A percentile compares a stretch with the other conserved stretches of the same genome.
Evolutionary conservation across 352 stramenopile genomes (phyloP).

Genomic region (Thalassiosira livingstoniorum): DNA sequence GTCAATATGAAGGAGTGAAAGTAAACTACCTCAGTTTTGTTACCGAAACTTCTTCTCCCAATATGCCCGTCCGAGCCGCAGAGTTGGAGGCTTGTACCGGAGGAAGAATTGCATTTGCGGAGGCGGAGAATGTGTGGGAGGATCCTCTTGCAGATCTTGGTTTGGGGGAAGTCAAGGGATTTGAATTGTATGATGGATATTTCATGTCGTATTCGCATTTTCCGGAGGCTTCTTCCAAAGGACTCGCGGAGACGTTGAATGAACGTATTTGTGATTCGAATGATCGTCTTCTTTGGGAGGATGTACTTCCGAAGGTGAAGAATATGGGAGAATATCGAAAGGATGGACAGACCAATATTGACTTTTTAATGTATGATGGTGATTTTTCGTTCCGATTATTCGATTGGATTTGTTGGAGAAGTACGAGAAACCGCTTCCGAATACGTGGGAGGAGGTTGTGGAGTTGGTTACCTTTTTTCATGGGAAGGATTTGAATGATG

Average conservation of each 20-base stretch:
- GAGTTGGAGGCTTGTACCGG: slow-evolving; percentile 37
- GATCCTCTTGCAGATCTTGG: slow-evolving; percentile 49
- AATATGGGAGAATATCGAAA: slow-evolving; percentile 63
- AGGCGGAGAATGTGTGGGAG: slow-evolving; percentile 33
- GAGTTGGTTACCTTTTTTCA: slow-evolving; percentile 53
- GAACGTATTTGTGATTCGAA: slow-evolving; percentile 43
- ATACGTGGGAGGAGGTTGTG: slow-evolving; percentile 64
- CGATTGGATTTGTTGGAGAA: slow-evolving; percentile 55
- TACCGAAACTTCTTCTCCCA: slow-evolving; percentile 19
- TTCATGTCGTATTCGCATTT: slow-evolving; percentile 57
- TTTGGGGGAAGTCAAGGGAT: slow-evolving; percentile 6
- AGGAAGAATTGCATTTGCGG: slow-evolving; percentile 36
- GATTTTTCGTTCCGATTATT: slow-evolving; percentile 62
- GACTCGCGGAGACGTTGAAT: slow-evolving; percentile 54
- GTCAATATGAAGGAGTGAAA: slow-evolving; percentile 34
- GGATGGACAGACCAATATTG: slow-evolving; percentile 51
- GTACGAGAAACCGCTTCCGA: slow-evolving; percentile 32
- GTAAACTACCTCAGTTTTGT: slow-evolving; percentile 51
- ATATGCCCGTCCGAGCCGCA: slow-evolving; percentile 26
- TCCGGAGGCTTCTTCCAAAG: slow-evolving; percentile 32
- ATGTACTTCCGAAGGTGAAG: slow-evolving; percentile 56
- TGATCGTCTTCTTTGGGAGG: slow-evolving; percentile 36
- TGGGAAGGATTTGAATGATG: slow-evolving; percentile 63
- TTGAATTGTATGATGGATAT: slow-evolving; percentile 59
- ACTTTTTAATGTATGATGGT: slow-evolving; percentile 61